Percentiles rank a stretch among this genome's conserved stretches.
Evolutionary conservation across 2,329 filamentous ascomycete species (phyloP).

Genomic region (Grosmannia serpens): DNA sequence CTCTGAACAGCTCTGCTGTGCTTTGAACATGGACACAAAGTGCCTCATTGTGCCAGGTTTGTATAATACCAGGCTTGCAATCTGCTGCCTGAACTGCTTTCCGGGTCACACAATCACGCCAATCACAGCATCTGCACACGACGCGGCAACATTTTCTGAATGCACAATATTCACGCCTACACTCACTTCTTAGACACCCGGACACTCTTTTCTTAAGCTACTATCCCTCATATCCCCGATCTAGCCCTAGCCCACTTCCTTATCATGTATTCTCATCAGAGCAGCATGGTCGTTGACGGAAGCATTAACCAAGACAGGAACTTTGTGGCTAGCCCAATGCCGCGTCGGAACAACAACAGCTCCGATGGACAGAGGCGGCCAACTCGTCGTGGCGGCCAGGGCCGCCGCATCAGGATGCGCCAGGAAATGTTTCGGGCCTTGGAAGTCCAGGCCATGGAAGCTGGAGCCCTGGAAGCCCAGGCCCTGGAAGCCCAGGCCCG

Average conservation of each 20-base stretch:
- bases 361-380: neutral
- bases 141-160: neutral
- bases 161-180: neutral
- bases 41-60: neutral
- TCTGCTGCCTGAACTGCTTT: neutral
- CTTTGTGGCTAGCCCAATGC: neutral
- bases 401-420: neutral
- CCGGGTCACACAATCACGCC: neutral
- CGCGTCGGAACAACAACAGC: too few species aligned
- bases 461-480: too few species aligned
- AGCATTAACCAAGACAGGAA: neutral
- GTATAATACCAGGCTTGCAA: neutral
- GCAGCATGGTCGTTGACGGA: neutral
- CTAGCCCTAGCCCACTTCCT: too few species aligned
- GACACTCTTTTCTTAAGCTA: neutral
- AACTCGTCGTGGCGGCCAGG: neutral
- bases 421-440: neutral
- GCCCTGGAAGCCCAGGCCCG: neutral
- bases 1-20: neutral
- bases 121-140: neutral
- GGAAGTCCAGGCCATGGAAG: neutral
- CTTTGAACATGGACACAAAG: neutral
- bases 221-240: too few species aligned
- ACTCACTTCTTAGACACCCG: too few species aligned
- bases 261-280: too few species aligned